phyloP scores from a whole-genome alignment of 2,329 filamentous ascomycete species.

The Curvularia hawaiiensis region DNA sequence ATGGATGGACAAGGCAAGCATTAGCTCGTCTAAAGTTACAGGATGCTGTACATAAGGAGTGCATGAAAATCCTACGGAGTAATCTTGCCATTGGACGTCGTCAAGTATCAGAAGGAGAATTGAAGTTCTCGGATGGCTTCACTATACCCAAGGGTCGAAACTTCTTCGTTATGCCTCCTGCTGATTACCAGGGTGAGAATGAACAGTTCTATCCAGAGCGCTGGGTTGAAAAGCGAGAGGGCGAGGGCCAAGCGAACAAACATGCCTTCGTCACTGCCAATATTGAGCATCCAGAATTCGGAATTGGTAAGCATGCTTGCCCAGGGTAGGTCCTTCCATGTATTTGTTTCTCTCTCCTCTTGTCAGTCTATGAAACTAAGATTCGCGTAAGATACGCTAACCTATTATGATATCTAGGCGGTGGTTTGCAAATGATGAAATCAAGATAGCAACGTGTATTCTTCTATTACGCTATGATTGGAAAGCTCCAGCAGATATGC shows the following conservation, averaged over 20 bases:
- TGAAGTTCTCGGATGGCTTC: conserved; percentile 1
- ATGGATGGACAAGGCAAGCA: conserved; percentile 3
- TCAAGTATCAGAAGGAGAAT: background rate
- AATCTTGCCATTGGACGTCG: background rate
- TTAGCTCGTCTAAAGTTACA: background rate
- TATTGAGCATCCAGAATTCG: background rate
- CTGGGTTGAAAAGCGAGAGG: background rate
- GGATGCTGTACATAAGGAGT: conserved; percentile 2
- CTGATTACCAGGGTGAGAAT: background rate
- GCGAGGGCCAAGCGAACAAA: conserved; percentile 1
- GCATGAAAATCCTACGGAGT: background rate
- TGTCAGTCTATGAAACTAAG: too few species aligned
- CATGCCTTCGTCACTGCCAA: background rate
- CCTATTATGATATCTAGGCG: background rate
- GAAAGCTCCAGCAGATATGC: background rate
- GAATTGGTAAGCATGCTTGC: conserved; percentile 2
- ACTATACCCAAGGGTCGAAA: background rate
- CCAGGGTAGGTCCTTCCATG: background rate
- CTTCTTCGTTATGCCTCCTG: background rate
- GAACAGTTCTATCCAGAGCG: conserved; percentile 1
- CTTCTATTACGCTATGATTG: conserved; percentile 1
- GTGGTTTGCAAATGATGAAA: conserved; percentile 3
- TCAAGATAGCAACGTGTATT: background rate
- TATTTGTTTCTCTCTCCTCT: background rate
- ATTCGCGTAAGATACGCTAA: background rate